These are phyloP conservation scores for Beauveria scarabaeidicola DNA, from an alignment of 2,329 filamentous ascomycete species.

Conservation along the genomic window DNA sequence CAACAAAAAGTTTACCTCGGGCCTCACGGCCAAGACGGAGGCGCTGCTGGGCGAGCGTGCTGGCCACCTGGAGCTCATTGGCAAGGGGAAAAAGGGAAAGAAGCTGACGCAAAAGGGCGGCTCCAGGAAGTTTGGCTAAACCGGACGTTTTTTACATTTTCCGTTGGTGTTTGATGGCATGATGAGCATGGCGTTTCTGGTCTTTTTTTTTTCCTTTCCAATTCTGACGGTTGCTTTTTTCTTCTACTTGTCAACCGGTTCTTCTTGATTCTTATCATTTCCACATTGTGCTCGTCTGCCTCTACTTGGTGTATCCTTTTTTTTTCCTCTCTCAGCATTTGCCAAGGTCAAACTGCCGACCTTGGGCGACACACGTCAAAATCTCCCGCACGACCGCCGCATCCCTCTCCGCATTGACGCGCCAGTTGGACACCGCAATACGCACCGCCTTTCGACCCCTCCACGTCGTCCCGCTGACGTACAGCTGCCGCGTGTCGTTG, in stretches of 20 bases:
- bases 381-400: slow-evolving; percentile 55
- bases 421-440: slow-evolving; percentile 84
- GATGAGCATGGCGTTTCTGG: slow-evolving; percentile 2
- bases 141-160: background rate
- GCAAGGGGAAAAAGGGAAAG: slow-evolving; percentile 43
- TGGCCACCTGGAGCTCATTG: slow-evolving; percentile 52
- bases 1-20: slow-evolving; percentile 46
- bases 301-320: background rate
- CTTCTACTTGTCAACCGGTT: no score
- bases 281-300: background rate
- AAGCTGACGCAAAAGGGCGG: slow-evolving; percentile 38
- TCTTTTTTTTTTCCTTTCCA: background rate
- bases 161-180: background rate
- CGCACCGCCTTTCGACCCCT: slow-evolving; percentile 63
- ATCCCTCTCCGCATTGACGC: slow-evolving; percentile 61
- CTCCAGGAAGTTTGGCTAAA: slow-evolving; percentile 47
- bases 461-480: slow-evolving; percentile 78
- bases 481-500: slow-evolving; percentile 66
- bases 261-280: background rate
- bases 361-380: slow-evolving; percentile 41
- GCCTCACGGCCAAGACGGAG: slow-evolving; percentile 47
- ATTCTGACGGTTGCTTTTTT: background rate
- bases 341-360: slow-evolving; percentile 20
- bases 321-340: background rate
- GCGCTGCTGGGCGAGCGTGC: slow-evolving; percentile 49